phyloP scores from a whole-genome alignment of 129 eudicot species.

The Mikania micrantha region DNA sequence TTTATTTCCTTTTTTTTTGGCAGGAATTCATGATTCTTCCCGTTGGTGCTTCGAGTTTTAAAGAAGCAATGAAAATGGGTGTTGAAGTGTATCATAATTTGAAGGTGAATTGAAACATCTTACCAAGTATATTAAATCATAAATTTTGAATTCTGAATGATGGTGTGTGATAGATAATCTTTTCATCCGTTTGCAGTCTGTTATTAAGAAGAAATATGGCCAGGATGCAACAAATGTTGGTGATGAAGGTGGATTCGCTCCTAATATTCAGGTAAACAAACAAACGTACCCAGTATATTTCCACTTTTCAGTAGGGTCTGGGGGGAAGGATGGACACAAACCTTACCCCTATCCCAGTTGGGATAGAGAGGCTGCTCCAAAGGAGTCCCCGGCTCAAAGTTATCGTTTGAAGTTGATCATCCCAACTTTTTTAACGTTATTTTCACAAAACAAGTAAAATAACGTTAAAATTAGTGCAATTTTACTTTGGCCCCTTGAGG shows the following conservation, averaged over 20 bases:
- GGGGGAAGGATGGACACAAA: too few relatives aligned
- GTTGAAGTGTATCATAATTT: constrained; percentile 89
- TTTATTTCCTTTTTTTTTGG: neutral
- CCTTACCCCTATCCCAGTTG: too few relatives aligned
- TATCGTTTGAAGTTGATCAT: too few relatives aligned
- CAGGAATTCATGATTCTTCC: constrained; percentile 99
- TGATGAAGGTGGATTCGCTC: constrained; percentile 99
- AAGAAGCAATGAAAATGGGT: constrained; percentile 99
- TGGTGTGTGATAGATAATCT: neutral
- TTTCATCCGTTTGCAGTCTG: constrained; percentile 47
- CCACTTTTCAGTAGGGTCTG: too few relatives aligned
- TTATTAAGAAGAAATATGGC: constrained; percentile 97
- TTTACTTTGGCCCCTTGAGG: too few relatives aligned
- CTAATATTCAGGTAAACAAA: constrained; percentile 96
- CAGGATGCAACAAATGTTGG: constrained; percentile 99
- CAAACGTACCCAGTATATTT: too few relatives aligned
- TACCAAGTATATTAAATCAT: neutral
- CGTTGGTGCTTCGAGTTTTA: constrained; percentile 79
- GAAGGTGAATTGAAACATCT: constrained; percentile 45
- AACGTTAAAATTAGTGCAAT: too few relatives aligned
- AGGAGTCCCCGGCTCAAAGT: too few relatives aligned
- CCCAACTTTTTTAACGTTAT: too few relatives aligned
- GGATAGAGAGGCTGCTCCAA: too few relatives aligned
- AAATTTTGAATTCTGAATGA: neutral
- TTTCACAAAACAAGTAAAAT: too few relatives aligned